A percentile compares a stretch with the other conserved stretches of the same genome.
These are phyloP conservation scores for Ammopiptanthus mongolicus DNA, from an alignment of 306 rosid genomes.

Conservation along the genomic window DNA sequence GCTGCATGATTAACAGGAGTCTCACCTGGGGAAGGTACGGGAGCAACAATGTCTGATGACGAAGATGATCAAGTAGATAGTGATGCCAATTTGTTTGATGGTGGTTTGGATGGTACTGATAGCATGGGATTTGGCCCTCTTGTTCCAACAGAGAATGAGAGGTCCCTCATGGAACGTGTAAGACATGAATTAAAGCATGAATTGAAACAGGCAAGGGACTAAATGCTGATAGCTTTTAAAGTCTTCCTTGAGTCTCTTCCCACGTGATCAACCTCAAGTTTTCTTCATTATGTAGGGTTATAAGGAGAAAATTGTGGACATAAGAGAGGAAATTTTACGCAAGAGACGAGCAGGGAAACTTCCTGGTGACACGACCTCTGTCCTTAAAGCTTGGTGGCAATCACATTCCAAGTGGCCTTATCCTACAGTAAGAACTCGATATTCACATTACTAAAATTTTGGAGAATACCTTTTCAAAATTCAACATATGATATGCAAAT, in stretches of 20 bases:
- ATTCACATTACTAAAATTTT: neutral
- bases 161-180: constrained; percentile 97
- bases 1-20: constrained; percentile 58
- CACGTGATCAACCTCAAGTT: neutral
- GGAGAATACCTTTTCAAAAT: neutral
- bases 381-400: constrained; percentile 95
- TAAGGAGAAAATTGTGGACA: constrained; percentile 94
- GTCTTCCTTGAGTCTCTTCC: constrained; percentile 1
- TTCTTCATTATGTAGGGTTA: constrained; percentile 50
- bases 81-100: constrained; percentile 81
- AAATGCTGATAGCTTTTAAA: neutral
- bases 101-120: constrained; percentile 69
- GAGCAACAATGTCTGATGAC: constrained; percentile 98
- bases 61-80: constrained; percentile 90
- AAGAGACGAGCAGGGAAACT: constrained; percentile 99
- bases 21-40: constrained; percentile 96
- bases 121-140: constrained; percentile 98
- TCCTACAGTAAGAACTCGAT: constrained; percentile 71
- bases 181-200: constrained; percentile 96
- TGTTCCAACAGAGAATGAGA: constrained; percentile 90
- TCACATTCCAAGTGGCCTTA: constrained; percentile 98
- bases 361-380: constrained; percentile 98
- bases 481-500: neutral
- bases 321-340: constrained; percentile 92
- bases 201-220: constrained; percentile 60